phyloP scores from a whole-genome alignment of 2,329 filamentous ascomycete genomes.

The Botrytis tulipae region DNA sequence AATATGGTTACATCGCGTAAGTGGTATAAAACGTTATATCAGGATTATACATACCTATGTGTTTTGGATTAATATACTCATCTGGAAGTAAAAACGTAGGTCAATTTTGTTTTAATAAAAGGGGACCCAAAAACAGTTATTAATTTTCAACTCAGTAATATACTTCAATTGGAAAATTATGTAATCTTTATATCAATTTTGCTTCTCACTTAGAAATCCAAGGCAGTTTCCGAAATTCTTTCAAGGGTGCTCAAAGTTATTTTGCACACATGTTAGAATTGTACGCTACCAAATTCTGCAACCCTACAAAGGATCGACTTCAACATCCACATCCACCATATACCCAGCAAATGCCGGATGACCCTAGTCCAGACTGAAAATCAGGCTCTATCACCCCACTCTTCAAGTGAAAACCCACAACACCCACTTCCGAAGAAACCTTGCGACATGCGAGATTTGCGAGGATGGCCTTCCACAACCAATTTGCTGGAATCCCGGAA shows the following conservation, averaged over 20 bases:
- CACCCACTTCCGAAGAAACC: neutral
- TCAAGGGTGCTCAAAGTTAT: neutral
- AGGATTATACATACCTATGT: neutral
- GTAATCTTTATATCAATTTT: neutral
- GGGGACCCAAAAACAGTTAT: too few relatives aligned
- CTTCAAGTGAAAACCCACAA: neutral
- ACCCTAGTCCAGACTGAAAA: neutral
- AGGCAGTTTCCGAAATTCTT: neutral
- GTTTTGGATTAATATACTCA: neutral
- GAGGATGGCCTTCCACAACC: neutral
- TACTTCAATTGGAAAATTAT: neutral
- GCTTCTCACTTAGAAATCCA: neutral
- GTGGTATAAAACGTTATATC: neutral
- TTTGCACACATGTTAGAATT: neutral
- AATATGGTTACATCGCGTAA: neutral
- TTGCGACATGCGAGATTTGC: neutral
- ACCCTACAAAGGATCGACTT: neutral
- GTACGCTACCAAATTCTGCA: neutral
- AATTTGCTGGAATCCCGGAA: conserved; percentile 3
- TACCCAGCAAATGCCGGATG: neutral
- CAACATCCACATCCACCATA: neutral
- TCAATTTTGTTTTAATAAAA: neutral
- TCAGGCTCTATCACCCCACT: neutral
- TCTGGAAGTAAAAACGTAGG: neutral
- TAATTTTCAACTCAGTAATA: neutral